These are phyloP conservation scores for Adansonia digitata DNA, from an alignment of 345 rosid genomes.

Conservation along the genomic window DNA sequence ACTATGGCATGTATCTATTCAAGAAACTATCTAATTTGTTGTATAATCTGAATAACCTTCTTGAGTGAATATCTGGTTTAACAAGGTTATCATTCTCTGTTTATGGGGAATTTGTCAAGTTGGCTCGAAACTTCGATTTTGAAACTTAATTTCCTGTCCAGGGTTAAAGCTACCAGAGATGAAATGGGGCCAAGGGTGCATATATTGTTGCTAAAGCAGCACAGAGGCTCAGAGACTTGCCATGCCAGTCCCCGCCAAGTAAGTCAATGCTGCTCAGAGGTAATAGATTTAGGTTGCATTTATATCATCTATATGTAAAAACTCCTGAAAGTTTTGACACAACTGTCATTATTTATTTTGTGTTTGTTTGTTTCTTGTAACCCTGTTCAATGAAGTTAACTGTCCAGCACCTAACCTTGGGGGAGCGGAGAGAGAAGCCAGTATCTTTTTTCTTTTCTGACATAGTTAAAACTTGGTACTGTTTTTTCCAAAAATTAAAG, in stretches of 20 bases:
- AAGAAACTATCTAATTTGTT: neutral
- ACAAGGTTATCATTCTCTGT: neutral
- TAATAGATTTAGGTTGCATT: neutral
- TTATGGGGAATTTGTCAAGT: neutral
- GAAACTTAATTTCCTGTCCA: too few species aligned
- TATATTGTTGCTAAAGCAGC: neutral
- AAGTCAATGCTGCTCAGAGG: neutral
- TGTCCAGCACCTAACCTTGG: neutral
- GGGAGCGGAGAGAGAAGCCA: neutral
- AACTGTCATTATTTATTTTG: too few species aligned
- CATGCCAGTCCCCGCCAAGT: too few species aligned
- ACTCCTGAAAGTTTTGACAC: too few species aligned
- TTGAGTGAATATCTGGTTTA: neutral
- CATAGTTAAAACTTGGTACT: neutral
- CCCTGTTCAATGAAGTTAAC: too few species aligned
- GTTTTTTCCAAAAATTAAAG: too few species aligned
- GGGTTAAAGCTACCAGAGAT: too few species aligned
- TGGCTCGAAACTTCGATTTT: neutral
- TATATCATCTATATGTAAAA: too few species aligned
- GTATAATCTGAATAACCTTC: neutral
- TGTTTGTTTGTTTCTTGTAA: too few species aligned
- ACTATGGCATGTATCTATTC: neutral
- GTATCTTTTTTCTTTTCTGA: neutral
- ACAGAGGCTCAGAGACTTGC: too few species aligned
- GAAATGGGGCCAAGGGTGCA: neutral